Percentiles rank a stretch among this genome's conserved stretches.
These are phyloP conservation scores for Cymbopogon flexuosus DNA, from an alignment of 202 grass and related monocot species.

Conservation along the genomic window DNA sequence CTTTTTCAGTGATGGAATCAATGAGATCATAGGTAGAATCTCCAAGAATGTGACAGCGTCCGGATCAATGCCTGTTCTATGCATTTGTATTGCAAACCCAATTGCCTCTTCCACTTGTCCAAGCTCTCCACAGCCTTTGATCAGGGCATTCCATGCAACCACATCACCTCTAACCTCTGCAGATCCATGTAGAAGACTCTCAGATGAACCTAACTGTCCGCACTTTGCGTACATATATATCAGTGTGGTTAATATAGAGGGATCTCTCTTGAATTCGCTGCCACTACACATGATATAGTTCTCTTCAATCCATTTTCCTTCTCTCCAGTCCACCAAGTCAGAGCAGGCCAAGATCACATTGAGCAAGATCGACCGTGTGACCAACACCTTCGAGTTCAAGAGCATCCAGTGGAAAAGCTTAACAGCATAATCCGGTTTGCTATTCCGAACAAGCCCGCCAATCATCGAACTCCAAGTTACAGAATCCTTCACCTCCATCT, in stretches of 20 bases:
- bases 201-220: slow-evolving; percentile 41
- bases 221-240: slow-evolving; percentile 77
- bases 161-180: slow-evolving; percentile 44
- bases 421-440: slow-evolving; percentile 31
- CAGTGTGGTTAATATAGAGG: slow-evolving; percentile 46
- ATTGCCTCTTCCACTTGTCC: slow-evolving; percentile 44
- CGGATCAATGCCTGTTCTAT: slow-evolving; percentile 40
- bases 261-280: slow-evolving; percentile 40
- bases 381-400: not conserved
- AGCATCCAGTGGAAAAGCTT: slow-evolving; percentile 50
- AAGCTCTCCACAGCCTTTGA: slow-evolving; percentile 61
- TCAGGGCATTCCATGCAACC: slow-evolving; percentile 67
- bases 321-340: slow-evolving; percentile 50
- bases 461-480: slow-evolving; percentile 67
- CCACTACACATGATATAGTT: slow-evolving; percentile 30
- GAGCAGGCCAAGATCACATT: slow-evolving; percentile 55
- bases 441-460: slow-evolving; percentile 48
- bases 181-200: slow-evolving; percentile 39
- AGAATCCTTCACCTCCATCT: slow-evolving; percentile 56
- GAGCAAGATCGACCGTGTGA: slow-evolving; percentile 53
- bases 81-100: slow-evolving; percentile 44
- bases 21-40: slow-evolving; percentile 46
- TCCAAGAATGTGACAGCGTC: slow-evolving; percentile 51
- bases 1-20: slow-evolving; percentile 45
- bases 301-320: slow-evolving; percentile 59